Conservation (phyloP, 176 grass and related monocot genomes). For the Carex scoparia region DNA sequence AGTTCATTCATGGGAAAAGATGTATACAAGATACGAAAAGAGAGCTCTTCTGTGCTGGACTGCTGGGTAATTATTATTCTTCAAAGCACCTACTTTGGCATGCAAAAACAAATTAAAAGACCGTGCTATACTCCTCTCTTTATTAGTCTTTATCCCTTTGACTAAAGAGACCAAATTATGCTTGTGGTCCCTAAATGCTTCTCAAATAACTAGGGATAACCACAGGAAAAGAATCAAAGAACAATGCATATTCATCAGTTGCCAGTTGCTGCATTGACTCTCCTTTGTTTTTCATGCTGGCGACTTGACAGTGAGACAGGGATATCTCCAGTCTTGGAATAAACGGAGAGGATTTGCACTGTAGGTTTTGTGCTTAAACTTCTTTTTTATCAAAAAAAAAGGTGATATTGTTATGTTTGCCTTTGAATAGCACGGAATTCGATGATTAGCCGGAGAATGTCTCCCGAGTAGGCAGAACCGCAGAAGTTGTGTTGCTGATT, state of each 20-base stretch:
- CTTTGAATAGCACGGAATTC: conserved; percentile 21
- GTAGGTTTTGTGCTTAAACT: background rate
- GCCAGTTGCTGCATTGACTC: background rate
- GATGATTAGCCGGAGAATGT: conserved; percentile 13
- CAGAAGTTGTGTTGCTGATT: background rate
- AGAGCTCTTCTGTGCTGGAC: background rate
- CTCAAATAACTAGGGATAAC: conserved; percentile 4
- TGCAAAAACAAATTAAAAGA: conserved; percentile 14
- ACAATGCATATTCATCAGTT: background rate
- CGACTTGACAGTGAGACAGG: background rate
- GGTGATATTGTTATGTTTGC: background rate
- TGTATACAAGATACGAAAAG: background rate
- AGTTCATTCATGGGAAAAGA: background rate
- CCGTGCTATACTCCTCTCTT: background rate
- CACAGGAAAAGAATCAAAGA: background rate
- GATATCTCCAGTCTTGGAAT: background rate
- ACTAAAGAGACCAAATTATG: conserved; percentile 28
- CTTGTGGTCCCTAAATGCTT: conserved; percentile 15
- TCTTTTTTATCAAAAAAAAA: background rate
- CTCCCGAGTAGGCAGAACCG: background rate
- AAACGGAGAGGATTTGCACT: background rate
- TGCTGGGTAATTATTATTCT: background rate
- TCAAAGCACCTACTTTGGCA: conserved; percentile 11
- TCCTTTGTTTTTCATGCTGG: background rate
- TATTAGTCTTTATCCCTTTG: conserved; percentile 21